A percentile compares a stretch with the other conserved stretches of the same genome.
These are phyloP conservation scores for Aspergillus cristatus DNA, from an alignment of 495 filamentous ascomycete species.

Conservation along the genomic window DNA sequence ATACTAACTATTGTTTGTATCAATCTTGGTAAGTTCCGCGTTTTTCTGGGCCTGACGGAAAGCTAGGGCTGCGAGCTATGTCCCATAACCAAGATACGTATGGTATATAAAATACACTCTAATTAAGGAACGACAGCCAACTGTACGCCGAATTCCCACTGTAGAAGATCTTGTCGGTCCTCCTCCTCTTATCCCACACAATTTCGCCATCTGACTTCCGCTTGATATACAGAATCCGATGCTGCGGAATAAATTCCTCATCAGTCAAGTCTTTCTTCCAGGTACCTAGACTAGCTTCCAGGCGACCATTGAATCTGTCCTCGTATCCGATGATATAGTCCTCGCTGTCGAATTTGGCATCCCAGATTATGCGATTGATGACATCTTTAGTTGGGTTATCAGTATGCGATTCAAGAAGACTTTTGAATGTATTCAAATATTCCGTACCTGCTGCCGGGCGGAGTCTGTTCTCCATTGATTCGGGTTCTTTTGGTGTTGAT, in stretches of 20 bases:
- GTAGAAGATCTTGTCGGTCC: conserved; percentile 49
- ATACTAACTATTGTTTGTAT: too few species aligned
- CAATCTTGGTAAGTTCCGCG: too few species aligned
- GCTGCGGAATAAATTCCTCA: conserved; percentile 78
- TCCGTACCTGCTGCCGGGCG: conserved; percentile 12
- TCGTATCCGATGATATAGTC: conserved; percentile 68
- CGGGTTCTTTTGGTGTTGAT: neutral
- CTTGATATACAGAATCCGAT: conserved; percentile 67
- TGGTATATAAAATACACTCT: neutral
- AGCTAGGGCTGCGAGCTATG: too few species aligned
- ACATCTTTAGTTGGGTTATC: conserved; percentile 37
- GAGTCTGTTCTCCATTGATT: conserved; percentile 8
- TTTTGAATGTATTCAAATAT: neutral
- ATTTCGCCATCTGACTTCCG: conserved; percentile 37
- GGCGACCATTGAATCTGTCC: conserved; percentile 59
- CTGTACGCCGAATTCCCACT: conserved; percentile 42
- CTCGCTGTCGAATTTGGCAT: conserved; percentile 46
- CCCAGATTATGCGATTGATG: conserved; percentile 67
- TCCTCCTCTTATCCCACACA: conserved; percentile 49
- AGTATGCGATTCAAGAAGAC: neutral
- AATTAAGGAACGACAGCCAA: conserved; percentile 25
- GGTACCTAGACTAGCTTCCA: conserved; percentile 50
- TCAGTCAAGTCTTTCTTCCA: conserved; percentile 74
- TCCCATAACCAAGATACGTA: too few species aligned
- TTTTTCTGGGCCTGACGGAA: too few species aligned